Evolutionary conservation across 306 rosid genomes (phyloP), one percentile per base, ranked within the genome.

Genomic region (Rosa chinensis): DNA sequence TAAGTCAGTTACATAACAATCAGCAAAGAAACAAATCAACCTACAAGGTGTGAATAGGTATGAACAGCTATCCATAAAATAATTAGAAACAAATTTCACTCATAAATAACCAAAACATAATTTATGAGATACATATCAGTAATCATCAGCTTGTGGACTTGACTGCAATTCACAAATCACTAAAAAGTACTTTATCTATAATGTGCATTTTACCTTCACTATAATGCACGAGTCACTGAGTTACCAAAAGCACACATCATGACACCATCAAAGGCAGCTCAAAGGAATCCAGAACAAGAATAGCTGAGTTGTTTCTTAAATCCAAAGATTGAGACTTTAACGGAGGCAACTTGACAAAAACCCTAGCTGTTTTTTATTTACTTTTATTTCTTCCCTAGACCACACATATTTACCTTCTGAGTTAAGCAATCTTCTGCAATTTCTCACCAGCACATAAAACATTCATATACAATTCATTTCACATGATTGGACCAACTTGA

Each of bases 1-100:
- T 74, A 43, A 81, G 56, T 21, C 50, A 81, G 61, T 70, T 69
- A 73, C 56, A 50, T 11, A 58, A 70, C 55, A 66, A 77, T 56
- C 73, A 77, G 53, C 5, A 39, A 42, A 32, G 18, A 59, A 8
- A 39, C 14, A n/a, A 13, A 74, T 74, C 53, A 74, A 74, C 12
- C 49, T 5, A 35, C 17, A 39, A 56, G 14, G 58, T 52, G 62
- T 6, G 44, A 32, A 49, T 9, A 50, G n/a, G 20, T 40, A 21
- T 17, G 40, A 73, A 20, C 9, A n/a, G 13, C 48, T 73, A 73
- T 11, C 63, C 4, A 37, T 18, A 40, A 67, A 8, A 12, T 40
- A 32, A 32, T 32, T 32, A 32, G 37, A 32, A 18, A 67, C 1
- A 6, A 52, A 20, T 32, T 47, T 50, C 16, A 5, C 11, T 16